Percentiles rank a stretch among this genome's conserved stretches.
Evolutionary conservation across 495 filamentous ascomycete species (phyloP).

Genomic region (Choiromyces venosus): DNA sequence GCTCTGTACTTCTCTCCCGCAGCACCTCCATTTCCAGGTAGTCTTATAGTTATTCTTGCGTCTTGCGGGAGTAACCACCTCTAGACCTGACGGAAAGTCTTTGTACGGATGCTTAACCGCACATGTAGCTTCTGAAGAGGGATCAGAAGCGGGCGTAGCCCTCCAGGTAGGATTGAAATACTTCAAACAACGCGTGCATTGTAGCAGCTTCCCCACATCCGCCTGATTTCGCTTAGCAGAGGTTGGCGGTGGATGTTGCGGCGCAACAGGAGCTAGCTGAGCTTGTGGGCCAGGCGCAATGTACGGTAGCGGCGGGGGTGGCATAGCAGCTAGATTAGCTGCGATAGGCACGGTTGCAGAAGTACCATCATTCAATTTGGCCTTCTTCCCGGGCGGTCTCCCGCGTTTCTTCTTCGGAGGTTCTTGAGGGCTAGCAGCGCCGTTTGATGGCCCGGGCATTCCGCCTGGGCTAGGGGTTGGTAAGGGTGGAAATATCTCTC

Average conservation of each 20-base stretch:
- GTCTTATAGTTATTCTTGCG: constrained; percentile 40
- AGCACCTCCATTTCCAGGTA: constrained; percentile 41
- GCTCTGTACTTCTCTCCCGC: constrained; percentile 39
- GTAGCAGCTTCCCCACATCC: constrained; percentile 25
- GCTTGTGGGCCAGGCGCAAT: background rate
- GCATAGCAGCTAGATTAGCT: constrained; percentile 21
- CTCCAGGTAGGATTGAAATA: constrained; percentile 38
- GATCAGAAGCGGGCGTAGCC: constrained; percentile 39
- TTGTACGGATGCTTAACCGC: constrained; percentile 40
- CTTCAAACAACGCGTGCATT: constrained; percentile 39
- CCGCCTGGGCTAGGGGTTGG: constrained; percentile 13
- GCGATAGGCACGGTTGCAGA: constrained; percentile 30
- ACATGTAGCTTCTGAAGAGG: constrained; percentile 34
- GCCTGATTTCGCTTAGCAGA: constrained; percentile 19
- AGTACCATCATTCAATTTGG: constrained; percentile 32
- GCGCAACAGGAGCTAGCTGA: constrained; percentile 15
- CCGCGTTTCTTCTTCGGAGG: constrained; percentile 28
- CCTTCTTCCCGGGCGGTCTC: constrained; percentile 28
- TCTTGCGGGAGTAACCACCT: constrained; percentile 30
- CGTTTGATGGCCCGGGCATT: constrained; percentile 8
- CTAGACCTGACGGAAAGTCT: constrained; percentile 33
- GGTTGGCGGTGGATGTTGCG: constrained; percentile 11
- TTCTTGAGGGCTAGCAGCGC: constrained; percentile 14
- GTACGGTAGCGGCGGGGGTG: constrained; percentile 23
- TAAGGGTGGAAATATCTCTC: constrained; percentile 34